Evolutionary conservation across 257 asterid genomes (phyloP).

Genomic region (Osmanthus fragrans): DNA sequence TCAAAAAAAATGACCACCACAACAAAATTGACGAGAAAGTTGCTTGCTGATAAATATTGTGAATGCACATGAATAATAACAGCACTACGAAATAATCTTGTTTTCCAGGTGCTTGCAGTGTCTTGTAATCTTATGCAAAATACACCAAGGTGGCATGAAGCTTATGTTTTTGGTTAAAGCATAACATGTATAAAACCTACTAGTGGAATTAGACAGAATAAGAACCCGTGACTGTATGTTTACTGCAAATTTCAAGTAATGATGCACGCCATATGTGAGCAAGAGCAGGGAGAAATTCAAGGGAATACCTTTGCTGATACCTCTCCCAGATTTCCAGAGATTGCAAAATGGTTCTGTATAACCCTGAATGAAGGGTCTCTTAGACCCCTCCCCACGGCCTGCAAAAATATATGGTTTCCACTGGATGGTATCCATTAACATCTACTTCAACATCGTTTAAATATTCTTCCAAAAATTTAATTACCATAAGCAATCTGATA

Average conservation of each 20-base stretch:
- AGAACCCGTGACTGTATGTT: background rate
- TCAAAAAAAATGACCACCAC: background rate
- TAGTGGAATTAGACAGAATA: background rate
- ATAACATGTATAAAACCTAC: background rate
- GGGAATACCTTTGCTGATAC: constrained; percentile 82
- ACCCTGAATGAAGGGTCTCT: constrained; percentile 96
- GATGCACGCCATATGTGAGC: background rate
- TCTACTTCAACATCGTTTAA: constrained; percentile 8
- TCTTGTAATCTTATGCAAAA: constrained; percentile 11
- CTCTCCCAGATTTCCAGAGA: constrained; percentile 83
- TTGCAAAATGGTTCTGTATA: constrained; percentile 93
- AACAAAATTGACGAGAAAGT: background rate
- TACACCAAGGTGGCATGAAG: background rate
- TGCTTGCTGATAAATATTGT: background rate
- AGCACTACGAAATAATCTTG: background rate
- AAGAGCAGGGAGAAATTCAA: background rate
- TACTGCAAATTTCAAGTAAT: background rate
- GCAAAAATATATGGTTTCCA: constrained; percentile 29
- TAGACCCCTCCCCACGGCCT: constrained; percentile 97
- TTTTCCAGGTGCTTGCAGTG: background rate
- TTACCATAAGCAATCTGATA: constrained; percentile 10
- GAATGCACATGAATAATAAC: constrained; percentile 10
- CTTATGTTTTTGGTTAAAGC: background rate
- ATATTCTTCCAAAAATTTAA: background rate
- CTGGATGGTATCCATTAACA: constrained; percentile 3